Conservation (phyloP, 495 filamentous ascomycete species). For the Penicillium egyptiacum region DNA sequence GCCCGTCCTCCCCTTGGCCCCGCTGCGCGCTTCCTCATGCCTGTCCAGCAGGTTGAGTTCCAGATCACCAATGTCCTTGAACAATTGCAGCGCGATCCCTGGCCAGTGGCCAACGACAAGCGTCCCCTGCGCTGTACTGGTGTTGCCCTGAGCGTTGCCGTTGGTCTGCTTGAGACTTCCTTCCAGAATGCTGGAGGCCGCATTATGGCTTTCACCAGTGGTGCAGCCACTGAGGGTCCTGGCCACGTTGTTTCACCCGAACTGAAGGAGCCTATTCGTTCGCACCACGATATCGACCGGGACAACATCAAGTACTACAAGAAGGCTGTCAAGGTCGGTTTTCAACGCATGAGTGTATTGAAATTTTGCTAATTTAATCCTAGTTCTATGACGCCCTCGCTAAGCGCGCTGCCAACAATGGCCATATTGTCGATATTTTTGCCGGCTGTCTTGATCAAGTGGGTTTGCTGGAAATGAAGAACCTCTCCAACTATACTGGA, state of each 20-base stretch:
- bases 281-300: conserved; percentile 97
- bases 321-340: conserved; percentile 88
- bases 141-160: conserved; percentile 91
- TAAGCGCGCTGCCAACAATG: conserved; percentile 95
- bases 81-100: conserved; percentile 95
- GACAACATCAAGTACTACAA: conserved; percentile 99
- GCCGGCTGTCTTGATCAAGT: conserved; percentile 98
- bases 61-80: conserved; percentile 97
- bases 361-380: conserved; percentile 20
- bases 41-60: conserved; percentile 95
- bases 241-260: conserved; percentile 98
- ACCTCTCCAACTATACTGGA: conserved; percentile 90
- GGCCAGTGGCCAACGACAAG: conserved; percentile 95
- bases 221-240: conserved; percentile 92
- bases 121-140: conserved; percentile 92
- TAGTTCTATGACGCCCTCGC: conserved; percentile 97
- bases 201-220: conserved; percentile 97
- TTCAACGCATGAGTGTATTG: not conserved
- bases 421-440: conserved; percentile 97
- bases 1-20: conserved; percentile 79
- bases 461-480: conserved; percentile 98
- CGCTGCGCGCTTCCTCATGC: conserved; percentile 86
- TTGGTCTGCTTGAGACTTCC: conserved; percentile 86
- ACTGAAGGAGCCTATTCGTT: conserved; percentile 93
- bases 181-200: conserved; percentile 94